Base-by-base conservation (phyloP, 129 eudicot genomes). In the Logfia minima region DNA sequence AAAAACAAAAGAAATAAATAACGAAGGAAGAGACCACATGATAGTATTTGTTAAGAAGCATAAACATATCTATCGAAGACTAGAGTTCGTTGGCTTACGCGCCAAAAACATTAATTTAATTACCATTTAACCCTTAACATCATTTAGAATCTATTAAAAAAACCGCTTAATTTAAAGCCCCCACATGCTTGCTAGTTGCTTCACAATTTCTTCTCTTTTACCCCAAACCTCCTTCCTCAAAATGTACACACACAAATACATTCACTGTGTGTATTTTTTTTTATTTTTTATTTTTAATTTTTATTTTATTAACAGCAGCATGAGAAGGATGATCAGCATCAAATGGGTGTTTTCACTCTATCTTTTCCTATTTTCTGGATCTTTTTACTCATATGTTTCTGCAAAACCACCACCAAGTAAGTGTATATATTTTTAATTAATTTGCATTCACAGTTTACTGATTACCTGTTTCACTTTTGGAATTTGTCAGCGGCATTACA, bases 401-500 rank as follows among this genome's bases (percentile, higher is more conserved):
- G 92, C 96, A 62, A 79, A 88, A 10, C 88, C 92, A 62, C 88
- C 92, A 71, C 83, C 89, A 76, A 85, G 95, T 92, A 22, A 85
- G 90, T 80, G 24, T 55, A 45, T 39, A 41, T 70, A 3, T 68
- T 63, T 60, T 64, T 18, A 55, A 29, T 39, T 19, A 68, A 63
- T 68, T 10, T 68, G 70, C 45, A 70, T 26, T 13, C 17, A 34
- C 53, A 24, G 66, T 18, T 69, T 61, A 24, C 21, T 28, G 16
- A 29, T 56, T 70, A 62, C 37, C 9, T 76, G n/a, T 29, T 21
- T 72, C 58, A 68, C 22, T 55, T 80, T 80, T 83, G 89, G 96
- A 79, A 85, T 81, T 94, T 86, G 85, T 89, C 32, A 82, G 87
- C 82, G 96, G 96, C 85, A 82, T 91, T 81, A 84, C 88, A 73